phyloP scores from a whole-genome alignment of 164 flowering plant species.

The Kingdonia uniflora region DNA sequence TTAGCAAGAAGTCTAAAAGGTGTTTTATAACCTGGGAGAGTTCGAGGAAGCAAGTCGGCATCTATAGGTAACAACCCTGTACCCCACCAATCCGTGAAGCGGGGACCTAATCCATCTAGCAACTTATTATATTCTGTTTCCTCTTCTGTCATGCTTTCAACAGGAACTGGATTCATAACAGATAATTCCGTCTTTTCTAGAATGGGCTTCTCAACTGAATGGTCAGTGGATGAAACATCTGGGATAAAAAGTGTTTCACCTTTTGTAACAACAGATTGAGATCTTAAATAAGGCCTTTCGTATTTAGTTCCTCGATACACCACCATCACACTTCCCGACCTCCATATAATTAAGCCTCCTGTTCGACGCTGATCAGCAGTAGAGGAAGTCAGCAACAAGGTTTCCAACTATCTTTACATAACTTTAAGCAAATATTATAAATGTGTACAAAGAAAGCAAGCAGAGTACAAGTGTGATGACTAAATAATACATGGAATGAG shows the following conservation, averaged over 20 bases:
- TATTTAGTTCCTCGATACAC: constrained; percentile 81
- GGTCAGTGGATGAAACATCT: constrained; percentile 41
- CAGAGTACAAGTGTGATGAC: too few relatives aligned
- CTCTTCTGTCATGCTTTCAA: constrained; percentile 53
- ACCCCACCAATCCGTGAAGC: constrained; percentile 99
- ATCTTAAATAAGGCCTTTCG: constrained; percentile 49
- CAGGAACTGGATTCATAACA: constrained; percentile 10
- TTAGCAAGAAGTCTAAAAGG: constrained; percentile 90
- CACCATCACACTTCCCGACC: constrained; percentile 94
- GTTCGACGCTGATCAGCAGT: constrained; percentile 77
- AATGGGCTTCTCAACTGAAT: constrained; percentile 8
- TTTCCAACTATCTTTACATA: background rate
- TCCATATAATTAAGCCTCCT: constrained; percentile 87
- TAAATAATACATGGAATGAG: too few relatives aligned
- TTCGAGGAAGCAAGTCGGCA: constrained; percentile 87
- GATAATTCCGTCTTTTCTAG: constrained; percentile 20
- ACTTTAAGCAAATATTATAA: background rate
- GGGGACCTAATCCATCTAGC: constrained; percentile 89
- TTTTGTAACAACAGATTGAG: constrained; percentile 20
- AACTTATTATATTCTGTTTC: constrained; percentile 64
- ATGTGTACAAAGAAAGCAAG: background rate
- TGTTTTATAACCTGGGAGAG: constrained; percentile 78
- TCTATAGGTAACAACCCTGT: constrained; percentile 91
- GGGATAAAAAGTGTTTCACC: constrained; percentile 51
- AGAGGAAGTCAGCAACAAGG: constrained; percentile 8